Evolutionary conservation across 805 yeast species (phyloP).

Genomic region (Hanseniaspora hatyaiensis): DNA sequence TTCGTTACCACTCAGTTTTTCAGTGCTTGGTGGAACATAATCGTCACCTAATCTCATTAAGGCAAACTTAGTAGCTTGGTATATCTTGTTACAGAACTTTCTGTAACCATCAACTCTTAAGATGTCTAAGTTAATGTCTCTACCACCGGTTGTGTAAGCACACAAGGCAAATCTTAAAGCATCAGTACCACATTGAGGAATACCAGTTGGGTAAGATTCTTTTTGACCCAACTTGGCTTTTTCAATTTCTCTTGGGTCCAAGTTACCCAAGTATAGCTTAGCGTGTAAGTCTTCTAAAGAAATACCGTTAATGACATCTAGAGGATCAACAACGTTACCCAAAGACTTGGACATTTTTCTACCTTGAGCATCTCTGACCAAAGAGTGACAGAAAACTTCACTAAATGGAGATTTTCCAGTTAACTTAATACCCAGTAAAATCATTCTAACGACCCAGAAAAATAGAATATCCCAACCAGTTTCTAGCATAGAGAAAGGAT

Average conservation of each 20-base stretch:
- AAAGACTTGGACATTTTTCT: constrained; percentile 97
- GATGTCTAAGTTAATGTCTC: constrained; percentile 93
- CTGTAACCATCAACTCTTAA: constrained; percentile 97
- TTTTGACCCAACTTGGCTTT: constrained; percentile 82
- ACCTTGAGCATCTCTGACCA: constrained; percentile 98
- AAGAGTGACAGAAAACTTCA: constrained; percentile 95
- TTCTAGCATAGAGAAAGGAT: constrained; percentile 88
- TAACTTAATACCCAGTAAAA: constrained; percentile 76
- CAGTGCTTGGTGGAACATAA: constrained; percentile 64
- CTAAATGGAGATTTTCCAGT: constrained; percentile 86
- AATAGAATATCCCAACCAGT: constrained; percentile 99
- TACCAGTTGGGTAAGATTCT: constrained; percentile 86
- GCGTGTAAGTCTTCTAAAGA: constrained; percentile 67
- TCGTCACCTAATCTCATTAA: constrained; percentile 84
- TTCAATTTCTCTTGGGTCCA: constrained; percentile 77
- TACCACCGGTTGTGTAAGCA: constrained; percentile 97
- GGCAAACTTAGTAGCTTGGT: constrained; percentile 96
- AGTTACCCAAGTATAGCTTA: constrained; percentile 66
- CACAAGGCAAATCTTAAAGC: constrained; percentile 96
- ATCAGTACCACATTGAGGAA: constrained; percentile 98
- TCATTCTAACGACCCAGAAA: constrained; percentile 98
- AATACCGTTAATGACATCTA: constrained; percentile 86
- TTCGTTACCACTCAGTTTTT: constrained; percentile 60
- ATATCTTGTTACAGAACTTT: constrained; percentile 98
- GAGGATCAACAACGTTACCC: constrained; percentile 93